A percentile compares a stretch with the other conserved stretches of the same genome.
Conservation (phyloP, 164 flowering plant genomes). For the Kalanchoe fedtschenkoi region DNA sequence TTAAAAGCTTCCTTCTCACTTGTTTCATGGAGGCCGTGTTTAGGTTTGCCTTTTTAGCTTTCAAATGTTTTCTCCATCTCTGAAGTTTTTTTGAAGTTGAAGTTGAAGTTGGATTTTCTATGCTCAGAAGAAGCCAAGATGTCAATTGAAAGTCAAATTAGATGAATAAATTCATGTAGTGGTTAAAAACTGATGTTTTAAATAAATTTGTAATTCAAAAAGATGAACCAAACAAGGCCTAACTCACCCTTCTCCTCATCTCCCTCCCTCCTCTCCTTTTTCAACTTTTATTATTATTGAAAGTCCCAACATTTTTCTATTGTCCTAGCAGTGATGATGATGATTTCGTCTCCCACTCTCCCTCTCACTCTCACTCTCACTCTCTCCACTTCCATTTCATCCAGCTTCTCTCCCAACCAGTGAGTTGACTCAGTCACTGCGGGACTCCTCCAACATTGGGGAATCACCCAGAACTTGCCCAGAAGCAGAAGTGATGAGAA, state of each 20-base stretch:
- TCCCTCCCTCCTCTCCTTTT: neutral
- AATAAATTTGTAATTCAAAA: neutral
- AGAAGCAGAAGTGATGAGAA: neutral
- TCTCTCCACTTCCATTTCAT: neutral
- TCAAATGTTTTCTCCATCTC: neutral
- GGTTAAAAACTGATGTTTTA: neutral
- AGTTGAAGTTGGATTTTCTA: neutral
- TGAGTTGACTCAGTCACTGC: conserved; percentile 5
- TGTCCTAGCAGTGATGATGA: neutral
- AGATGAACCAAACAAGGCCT: conserved; percentile 1
- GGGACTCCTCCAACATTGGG: neutral
- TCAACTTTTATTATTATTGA: neutral
- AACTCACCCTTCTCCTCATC: neutral
- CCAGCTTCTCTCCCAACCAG: neutral
- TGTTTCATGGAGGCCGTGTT: conserved; percentile 10
- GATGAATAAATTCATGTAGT: neutral
- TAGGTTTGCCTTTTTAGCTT: neutral
- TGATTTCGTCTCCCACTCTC: conserved; percentile 2
- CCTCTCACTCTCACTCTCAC: neutral
- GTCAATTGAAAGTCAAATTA: neutral
- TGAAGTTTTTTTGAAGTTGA: neutral
- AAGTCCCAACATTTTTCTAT: neutral
- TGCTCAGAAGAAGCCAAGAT: neutral
- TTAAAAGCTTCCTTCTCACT: neutral
- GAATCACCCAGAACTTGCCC: neutral